Evolutionary conservation across 1,284 basidiomycete species (phyloP).

Genomic region (Apiotrichum akiyoshidainum): DNA sequence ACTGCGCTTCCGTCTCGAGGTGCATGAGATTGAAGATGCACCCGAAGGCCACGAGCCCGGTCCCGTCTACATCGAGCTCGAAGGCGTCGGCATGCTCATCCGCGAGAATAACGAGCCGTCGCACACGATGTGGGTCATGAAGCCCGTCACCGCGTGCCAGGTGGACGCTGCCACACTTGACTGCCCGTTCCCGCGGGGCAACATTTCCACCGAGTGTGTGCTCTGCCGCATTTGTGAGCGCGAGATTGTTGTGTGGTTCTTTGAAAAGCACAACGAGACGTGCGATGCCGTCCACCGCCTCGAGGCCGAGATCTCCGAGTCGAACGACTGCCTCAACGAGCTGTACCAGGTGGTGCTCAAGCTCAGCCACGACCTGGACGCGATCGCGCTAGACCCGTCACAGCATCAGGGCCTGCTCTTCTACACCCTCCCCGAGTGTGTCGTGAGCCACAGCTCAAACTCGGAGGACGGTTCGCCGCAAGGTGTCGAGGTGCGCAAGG

Average conservation of each 20-base stretch:
- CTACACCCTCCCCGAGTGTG: constrained; percentile 51
- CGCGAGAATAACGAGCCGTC: constrained; percentile 82
- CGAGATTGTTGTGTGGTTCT: constrained; percentile 97
- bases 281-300: constrained; percentile 94
- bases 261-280: constrained; percentile 99
- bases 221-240: constrained; percentile 98
- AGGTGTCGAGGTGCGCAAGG: constrained; percentile 72
- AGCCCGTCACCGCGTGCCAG: constrained; percentile 63
- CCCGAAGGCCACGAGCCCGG: constrained; percentile 44
- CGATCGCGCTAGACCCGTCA: constrained; percentile 51
- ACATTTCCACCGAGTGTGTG: constrained; percentile 79
- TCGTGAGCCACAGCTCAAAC: constrained; percentile 21
- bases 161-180: constrained; percentile 29
- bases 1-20: constrained; percentile 77
- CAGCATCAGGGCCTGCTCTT: constrained; percentile 88
- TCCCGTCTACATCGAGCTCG: constrained; percentile 78
- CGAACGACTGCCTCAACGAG: constrained; percentile 88
- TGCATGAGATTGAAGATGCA: constrained; percentile 39
- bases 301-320: constrained; percentile 90
- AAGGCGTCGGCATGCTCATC: constrained; percentile 99
- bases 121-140: constrained; percentile 99
- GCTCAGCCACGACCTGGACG: constrained; percentile 60
- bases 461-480: constrained; percentile 48
- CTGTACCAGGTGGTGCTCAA: constrained; percentile 77
- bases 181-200: constrained; percentile 64